phyloP scores from a whole-genome alignment of 2,329 filamentous ascomycete genomes.

The Daldinia sp. region DNA sequence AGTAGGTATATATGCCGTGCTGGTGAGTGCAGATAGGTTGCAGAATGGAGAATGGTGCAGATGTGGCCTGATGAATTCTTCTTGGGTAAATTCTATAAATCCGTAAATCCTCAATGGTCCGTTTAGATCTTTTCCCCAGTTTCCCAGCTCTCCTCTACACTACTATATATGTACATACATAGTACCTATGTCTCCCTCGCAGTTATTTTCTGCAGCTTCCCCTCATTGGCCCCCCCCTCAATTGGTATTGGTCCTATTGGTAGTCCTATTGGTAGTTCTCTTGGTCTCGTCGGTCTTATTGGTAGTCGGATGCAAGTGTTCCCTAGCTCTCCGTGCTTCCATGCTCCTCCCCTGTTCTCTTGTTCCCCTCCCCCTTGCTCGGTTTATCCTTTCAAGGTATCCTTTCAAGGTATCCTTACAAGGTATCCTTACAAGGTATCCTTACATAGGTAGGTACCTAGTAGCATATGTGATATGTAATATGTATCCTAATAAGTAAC shows the following conservation, averaged over 20 bases:
- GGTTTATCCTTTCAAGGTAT: not conserved
- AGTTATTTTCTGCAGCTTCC: constrained; percentile 23
- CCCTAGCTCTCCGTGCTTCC: constrained; percentile 18
- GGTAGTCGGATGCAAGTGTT: constrained; percentile 35
- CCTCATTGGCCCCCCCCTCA: not conserved
- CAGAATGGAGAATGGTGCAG: no score
- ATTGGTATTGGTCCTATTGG: not conserved
- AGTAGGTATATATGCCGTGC: not conserved
- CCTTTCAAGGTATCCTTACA: no score
- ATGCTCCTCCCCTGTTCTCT: not conserved
- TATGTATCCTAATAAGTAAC: no score
- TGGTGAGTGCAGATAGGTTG: not conserved
- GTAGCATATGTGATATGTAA: no score
- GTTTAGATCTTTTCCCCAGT: constrained; percentile 14
- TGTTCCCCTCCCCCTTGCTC: constrained; percentile 4
- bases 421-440: no score
- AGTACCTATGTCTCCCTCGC: no score
- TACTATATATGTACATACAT: no score
- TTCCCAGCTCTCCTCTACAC: no score
- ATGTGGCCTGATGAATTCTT: not conserved
- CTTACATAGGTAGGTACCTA: no score
- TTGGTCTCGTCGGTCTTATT: constrained; percentile 34
- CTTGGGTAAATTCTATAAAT: constrained; percentile 4
- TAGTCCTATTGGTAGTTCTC: not conserved
- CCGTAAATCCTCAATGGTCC: constrained; percentile 1